These are phyloP conservation scores for Hypomyces perniciosus DNA, from an alignment of 2,329 filamentous ascomycete genomes.

Conservation along the genomic window DNA sequence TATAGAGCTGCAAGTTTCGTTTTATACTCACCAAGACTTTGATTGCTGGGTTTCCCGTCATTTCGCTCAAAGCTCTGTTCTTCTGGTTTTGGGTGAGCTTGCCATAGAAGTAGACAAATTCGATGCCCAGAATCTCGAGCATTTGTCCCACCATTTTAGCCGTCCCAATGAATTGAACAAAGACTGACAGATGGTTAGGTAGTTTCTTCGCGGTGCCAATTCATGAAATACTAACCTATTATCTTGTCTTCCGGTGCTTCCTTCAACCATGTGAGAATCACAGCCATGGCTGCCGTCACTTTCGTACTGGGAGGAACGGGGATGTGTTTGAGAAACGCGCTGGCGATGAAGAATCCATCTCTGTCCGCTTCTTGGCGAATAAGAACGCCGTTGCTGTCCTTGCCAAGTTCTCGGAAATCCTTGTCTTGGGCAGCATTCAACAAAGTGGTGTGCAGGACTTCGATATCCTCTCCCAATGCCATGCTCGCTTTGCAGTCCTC, in stretches of 20 bases:
- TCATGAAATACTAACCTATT: slow-evolving; percentile 24
- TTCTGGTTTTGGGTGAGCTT: neutral
- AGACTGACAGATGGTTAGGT: neutral
- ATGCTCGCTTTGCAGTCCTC: neutral
- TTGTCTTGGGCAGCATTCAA: rapidly evolving
- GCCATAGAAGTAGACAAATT: slow-evolving; percentile 2
- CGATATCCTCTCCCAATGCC: neutral
- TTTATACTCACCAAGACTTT: slow-evolving; percentile 1
- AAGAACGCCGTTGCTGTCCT: slow-evolving; percentile 18
- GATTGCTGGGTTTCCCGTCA: neutral
- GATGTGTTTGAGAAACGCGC: neutral
- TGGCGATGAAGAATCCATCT: neutral
- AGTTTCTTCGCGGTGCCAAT: neutral
- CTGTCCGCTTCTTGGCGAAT: slow-evolving; percentile 1
- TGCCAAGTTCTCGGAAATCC: slow-evolving; percentile 15
- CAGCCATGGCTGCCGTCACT: slow-evolving; percentile 24
- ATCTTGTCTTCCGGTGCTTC: slow-evolving; percentile 32
- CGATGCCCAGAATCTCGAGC: neutral
- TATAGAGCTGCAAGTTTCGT: neutral
- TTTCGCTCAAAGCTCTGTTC: neutral
- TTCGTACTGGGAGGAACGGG: slow-evolving; percentile 27
- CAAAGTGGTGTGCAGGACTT: slow-evolving; percentile 4
- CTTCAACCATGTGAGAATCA: slow-evolving; percentile 27
- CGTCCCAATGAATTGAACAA: slow-evolving; percentile 1
- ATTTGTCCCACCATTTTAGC: neutral